phyloP scores from a whole-genome alignment of 108 stramenopile species.

The Poteriospumella lacustris region DNA sequence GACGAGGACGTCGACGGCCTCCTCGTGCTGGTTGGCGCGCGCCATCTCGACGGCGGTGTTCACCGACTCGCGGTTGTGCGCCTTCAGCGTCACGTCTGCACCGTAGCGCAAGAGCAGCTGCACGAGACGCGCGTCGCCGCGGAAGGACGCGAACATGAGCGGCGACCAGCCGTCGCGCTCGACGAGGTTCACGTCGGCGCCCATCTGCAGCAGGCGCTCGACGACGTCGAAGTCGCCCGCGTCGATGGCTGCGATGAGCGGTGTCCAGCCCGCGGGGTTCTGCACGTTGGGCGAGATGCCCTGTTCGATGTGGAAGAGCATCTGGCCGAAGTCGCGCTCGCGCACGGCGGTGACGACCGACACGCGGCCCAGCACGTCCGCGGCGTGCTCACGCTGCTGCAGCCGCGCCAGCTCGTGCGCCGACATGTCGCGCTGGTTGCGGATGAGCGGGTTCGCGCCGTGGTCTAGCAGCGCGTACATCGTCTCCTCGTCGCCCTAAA shows the following conservation, averaged over 20 bases:
- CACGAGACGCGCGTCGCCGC: background rate
- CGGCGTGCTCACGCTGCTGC: too few relatives aligned
- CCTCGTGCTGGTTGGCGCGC: background rate
- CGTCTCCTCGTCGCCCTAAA: background rate
- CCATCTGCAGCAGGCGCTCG: background rate
- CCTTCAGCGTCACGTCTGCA: background rate
- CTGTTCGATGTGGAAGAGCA: too few relatives aligned
- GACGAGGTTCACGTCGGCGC: background rate
- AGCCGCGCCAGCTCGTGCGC: background rate
- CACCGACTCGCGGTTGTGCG: background rate
- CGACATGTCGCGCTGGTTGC: background rate
- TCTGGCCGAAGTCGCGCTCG: too few relatives aligned
- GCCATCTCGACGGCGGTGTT: background rate
- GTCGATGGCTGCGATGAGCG: too few relatives aligned
- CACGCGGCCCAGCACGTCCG: too few relatives aligned
- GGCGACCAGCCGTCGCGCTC: background rate
- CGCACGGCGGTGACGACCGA: too few relatives aligned
- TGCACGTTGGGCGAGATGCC: too few relatives aligned
- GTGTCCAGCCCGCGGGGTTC: too few relatives aligned
- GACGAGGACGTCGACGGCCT: background rate
- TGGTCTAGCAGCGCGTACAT: background rate
- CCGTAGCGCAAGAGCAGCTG: background rate
- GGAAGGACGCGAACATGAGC: background rate
- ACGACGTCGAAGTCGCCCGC: too few relatives aligned
- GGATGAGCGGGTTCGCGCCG: background rate